These are phyloP conservation scores for Microsporum ferrugineum DNA, from an alignment of 2,329 filamentous ascomycete species.

Conservation along the genomic window DNA sequence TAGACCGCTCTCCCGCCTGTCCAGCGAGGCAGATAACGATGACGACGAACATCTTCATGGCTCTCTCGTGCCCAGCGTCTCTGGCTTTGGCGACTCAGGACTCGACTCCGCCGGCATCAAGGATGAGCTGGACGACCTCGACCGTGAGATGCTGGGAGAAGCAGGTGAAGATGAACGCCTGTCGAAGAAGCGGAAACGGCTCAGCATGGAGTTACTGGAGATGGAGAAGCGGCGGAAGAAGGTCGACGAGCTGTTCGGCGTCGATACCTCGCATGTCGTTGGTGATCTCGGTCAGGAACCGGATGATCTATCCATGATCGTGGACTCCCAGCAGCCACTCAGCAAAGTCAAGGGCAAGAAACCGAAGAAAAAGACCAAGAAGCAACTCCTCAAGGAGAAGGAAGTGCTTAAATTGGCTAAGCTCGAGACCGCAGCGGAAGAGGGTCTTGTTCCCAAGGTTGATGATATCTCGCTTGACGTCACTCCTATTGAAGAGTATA, in stretches of 20 bases:
- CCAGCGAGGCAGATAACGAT: slow-evolving; percentile 41
- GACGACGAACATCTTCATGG: slow-evolving; percentile 38
- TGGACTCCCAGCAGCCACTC: slow-evolving; percentile 9
- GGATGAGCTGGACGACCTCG: slow-evolving; percentile 17
- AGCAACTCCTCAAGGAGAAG: slow-evolving; percentile 59
- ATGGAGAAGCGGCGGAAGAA: slow-evolving; percentile 70
- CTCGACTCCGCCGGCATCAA: slow-evolving; percentile 2
- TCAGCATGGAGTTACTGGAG: slow-evolving; percentile 30
- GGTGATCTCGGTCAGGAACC: slow-evolving; percentile 43
- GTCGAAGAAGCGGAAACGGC: slow-evolving; percentile 19
- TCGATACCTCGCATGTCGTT: slow-evolving; percentile 30
- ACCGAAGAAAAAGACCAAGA: slow-evolving; percentile 66
- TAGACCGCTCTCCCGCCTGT: slow-evolving; percentile 60
- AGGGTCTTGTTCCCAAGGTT: slow-evolving; percentile 4
- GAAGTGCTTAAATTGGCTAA: slow-evolving; percentile 40
- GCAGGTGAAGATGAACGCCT: slow-evolving; percentile 6
- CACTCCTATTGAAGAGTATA: slow-evolving; percentile 6
- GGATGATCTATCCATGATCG: slow-evolving; percentile 18
- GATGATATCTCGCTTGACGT: slow-evolving; percentile 4
- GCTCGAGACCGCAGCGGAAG: slow-evolving; percentile 9
- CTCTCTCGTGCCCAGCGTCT: slow-evolving; percentile 9
- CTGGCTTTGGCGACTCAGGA: neutral
- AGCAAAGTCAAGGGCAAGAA: slow-evolving; percentile 42
- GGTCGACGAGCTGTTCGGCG: slow-evolving; percentile 66
- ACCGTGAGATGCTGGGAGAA: slow-evolving; percentile 19